Evolutionary conservation across 2,329 filamentous ascomycete genomes (phyloP).

Genomic region (Aspergillus fijiensis): DNA sequence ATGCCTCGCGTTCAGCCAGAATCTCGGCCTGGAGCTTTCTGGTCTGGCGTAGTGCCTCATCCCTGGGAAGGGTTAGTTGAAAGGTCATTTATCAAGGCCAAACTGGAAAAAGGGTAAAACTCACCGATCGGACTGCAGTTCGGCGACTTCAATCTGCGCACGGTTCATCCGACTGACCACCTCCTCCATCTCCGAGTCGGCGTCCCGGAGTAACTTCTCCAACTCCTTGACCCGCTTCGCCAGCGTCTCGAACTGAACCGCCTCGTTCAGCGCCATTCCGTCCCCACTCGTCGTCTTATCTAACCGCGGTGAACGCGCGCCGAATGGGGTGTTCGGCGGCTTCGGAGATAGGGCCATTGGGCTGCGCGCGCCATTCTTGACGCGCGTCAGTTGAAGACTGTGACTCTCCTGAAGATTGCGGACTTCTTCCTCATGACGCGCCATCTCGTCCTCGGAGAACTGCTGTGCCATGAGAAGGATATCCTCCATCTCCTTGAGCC

Average conservation of each 20-base stretch:
- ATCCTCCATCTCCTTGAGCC: constrained; percentile 80
- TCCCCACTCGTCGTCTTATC: constrained; percentile 62
- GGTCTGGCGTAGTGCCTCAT: constrained; percentile 71
- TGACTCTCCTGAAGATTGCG: constrained; percentile 72
- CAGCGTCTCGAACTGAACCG: constrained; percentile 70
- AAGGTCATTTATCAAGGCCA: background rate
- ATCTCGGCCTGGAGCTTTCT: constrained; percentile 67
- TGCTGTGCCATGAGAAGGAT: constrained; percentile 79
- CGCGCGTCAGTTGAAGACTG: constrained; percentile 72
- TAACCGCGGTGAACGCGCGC: constrained; percentile 58
- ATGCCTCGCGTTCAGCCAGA: constrained; percentile 61
- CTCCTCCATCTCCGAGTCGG: constrained; percentile 79
- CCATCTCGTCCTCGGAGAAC: constrained; percentile 78
- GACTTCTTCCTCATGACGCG: constrained; percentile 83
- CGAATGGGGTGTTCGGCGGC: constrained; percentile 62
- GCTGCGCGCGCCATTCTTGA: constrained; percentile 56
- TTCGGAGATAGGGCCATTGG: constrained; percentile 54
- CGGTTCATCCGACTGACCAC: constrained; percentile 79
- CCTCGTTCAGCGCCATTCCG: constrained; percentile 62
- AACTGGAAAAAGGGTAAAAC: constrained; percentile 12
- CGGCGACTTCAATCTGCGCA: constrained; percentile 78
- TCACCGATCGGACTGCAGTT: constrained; percentile 62
- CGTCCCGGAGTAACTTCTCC: constrained; percentile 73
- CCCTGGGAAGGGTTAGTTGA: constrained; percentile 46
- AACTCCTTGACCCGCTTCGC: constrained; percentile 79